Percentiles rank a stretch among this genome's conserved stretches.
phyloP scores from a whole-genome alignment of 345 rosid species.

The Camelina neglecta region DNA sequence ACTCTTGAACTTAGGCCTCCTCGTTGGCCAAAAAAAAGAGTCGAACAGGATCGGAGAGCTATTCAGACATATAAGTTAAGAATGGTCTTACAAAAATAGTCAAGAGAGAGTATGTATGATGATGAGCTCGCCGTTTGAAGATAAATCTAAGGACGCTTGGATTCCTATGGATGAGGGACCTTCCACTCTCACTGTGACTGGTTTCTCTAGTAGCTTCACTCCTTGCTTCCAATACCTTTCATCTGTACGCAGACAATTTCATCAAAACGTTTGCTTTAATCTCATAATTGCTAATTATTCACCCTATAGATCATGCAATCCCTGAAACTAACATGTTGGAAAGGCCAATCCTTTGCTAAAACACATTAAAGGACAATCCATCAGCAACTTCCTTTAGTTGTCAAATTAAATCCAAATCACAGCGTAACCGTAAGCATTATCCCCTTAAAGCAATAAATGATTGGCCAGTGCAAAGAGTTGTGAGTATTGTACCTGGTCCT shows the following conservation, averaged over 20 bases:
- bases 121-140: slow-evolving; percentile 63
- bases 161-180: slow-evolving; percentile 51
- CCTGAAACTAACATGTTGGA: slow-evolving; percentile 19
- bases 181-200: slow-evolving; percentile 53
- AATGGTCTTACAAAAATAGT: slow-evolving; percentile 7
- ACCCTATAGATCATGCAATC: slow-evolving; percentile 3
- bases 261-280: background rate
- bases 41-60: background rate
- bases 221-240: slow-evolving; percentile 90
- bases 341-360: slow-evolving; percentile 10
- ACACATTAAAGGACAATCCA: slow-evolving; percentile 9
- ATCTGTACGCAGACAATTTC: slow-evolving; percentile 47
- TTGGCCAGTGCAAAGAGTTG: background rate
- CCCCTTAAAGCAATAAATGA: slow-evolving; percentile 3
- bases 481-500: slow-evolving; percentile 66
- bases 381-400: background rate
- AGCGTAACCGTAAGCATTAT: background rate
- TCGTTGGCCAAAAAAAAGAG: background rate
- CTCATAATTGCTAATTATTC: background rate
- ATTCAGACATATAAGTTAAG: slow-evolving; percentile 2
- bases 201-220: slow-evolving; percentile 75
- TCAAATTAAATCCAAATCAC: background rate
- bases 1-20: background rate
- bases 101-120: slow-evolving; percentile 51
- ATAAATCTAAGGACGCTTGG: slow-evolving; percentile 71